A percentile compares a stretch with the other conserved stretches of the same genome.
Conservation (phyloP, 1,284 basidiomycete genomes). For the Ustilago curta region DNA sequence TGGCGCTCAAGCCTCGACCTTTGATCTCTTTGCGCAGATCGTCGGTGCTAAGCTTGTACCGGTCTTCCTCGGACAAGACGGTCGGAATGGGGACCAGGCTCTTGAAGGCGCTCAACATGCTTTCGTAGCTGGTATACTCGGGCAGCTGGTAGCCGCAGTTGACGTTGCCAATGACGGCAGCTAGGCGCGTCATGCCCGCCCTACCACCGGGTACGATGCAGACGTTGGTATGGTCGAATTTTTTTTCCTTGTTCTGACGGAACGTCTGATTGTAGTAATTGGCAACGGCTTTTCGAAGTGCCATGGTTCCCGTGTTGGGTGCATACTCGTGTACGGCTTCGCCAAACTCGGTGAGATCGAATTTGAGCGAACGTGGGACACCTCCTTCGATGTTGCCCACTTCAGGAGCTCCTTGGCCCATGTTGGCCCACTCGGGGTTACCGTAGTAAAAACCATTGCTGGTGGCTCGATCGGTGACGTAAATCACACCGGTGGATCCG, state of each 20-base stretch:
- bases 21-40: slow-evolving; percentile 68
- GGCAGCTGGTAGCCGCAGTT: slow-evolving; percentile 78
- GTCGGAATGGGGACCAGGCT: slow-evolving; percentile 79
- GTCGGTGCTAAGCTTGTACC: slow-evolving; percentile 80
- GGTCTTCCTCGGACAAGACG: slow-evolving; percentile 70
- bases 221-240: slow-evolving; percentile 88
- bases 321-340: slow-evolving; percentile 83
- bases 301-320: slow-evolving; percentile 90
- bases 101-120: slow-evolving; percentile 87
- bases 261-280: slow-evolving; percentile 81
- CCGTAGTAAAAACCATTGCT: slow-evolving; percentile 60
- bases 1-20: slow-evolving; percentile 78
- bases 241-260: slow-evolving; percentile 79
- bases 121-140: slow-evolving; percentile 79
- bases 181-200: slow-evolving; percentile 87
- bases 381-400: slow-evolving; percentile 81
- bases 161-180: slow-evolving; percentile 87
- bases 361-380: slow-evolving; percentile 75
- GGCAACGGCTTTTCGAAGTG: slow-evolving; percentile 62
- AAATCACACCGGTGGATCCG: slow-evolving; percentile 74
- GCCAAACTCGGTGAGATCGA: slow-evolving; percentile 74
- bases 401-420: slow-evolving; percentile 62
- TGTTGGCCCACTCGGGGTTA: slow-evolving; percentile 50
- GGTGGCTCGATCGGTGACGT: slow-evolving; percentile 60
- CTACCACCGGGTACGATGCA: slow-evolving; percentile 92